Conservation (phyloP, 2,329 filamentous ascomycete genomes). For the Septoria linicola region DNA sequence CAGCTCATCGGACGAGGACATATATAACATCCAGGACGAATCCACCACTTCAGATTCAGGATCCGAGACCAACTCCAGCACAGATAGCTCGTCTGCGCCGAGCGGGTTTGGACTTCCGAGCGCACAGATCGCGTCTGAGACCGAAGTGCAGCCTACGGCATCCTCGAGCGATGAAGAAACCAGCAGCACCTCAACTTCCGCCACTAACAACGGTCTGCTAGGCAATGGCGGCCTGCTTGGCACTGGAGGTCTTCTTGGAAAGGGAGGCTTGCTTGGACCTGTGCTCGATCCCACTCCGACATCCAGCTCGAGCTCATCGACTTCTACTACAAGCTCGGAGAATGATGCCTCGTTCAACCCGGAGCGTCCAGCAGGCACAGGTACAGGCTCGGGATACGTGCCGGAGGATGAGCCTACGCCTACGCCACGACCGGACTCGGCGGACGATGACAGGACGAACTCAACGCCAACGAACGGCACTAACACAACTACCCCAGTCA, state of each 20-base stretch:
- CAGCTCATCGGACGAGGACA: neutral
- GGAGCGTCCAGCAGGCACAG: slow-evolving; percentile 7
- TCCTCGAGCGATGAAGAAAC: neutral
- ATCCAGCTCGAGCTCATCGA: slow-evolving; percentile 12
- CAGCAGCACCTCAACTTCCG: slow-evolving; percentile 6
- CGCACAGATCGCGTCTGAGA: neutral
- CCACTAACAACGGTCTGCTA: slow-evolving; percentile 1
- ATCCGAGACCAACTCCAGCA: neutral
- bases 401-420: slow-evolving; percentile 11
- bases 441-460: neutral
- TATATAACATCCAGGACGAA: neutral
- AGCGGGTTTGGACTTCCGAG: neutral
- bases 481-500: slow-evolving; percentile 23
- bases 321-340: slow-evolving; percentile 2
- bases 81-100: neutral
- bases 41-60: slow-evolving; percentile 1
- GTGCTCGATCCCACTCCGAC: slow-evolving; percentile 13
- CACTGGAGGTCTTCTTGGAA: slow-evolving; percentile 2
- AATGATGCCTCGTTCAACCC: slow-evolving; percentile 12
- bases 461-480: slow-evolving; percentile 8
- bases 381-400: slow-evolving; percentile 7
- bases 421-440: neutral
- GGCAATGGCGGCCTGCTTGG: slow-evolving; percentile 3
- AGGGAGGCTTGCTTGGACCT: slow-evolving; percentile 2
- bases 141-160: neutral